Evolutionary conservation across 345 rosid species (phyloP).

Genomic region (Trapa incisa): DNA sequence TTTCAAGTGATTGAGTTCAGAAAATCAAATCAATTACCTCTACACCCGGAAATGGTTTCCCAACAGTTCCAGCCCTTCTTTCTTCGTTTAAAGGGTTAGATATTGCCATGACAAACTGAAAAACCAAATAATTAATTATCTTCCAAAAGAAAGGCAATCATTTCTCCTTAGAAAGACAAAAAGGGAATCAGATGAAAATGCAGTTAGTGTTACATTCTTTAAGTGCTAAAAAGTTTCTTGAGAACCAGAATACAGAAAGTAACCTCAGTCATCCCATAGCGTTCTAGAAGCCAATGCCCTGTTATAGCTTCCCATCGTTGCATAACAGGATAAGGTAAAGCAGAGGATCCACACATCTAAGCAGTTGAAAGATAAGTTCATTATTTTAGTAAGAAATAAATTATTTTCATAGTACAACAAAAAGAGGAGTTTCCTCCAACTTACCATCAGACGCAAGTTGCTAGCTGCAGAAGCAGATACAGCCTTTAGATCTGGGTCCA

Average conservation of each 20-base stretch:
- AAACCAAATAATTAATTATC: background rate
- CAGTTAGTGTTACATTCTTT: background rate
- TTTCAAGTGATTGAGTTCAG: background rate
- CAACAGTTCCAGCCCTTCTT: conserved; percentile 91
- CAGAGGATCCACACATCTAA: conserved; percentile 96
- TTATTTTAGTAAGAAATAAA: background rate
- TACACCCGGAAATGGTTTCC: conserved; percentile 91
- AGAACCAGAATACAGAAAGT: conserved; percentile 1
- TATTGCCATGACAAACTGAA: conserved; percentile 89
- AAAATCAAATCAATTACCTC: conserved; percentile 36
- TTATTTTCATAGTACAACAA: background rate
- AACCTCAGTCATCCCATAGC: conserved; percentile 99
- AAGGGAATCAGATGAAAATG: background rate
- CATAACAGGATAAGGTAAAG: conserved; percentile 93
- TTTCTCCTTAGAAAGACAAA: background rate
- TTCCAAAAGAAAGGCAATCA: background rate
- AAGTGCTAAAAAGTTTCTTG: background rate
- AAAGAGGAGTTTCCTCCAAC: conserved; percentile 7
- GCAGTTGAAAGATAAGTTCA: background rate
- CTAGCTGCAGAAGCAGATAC: conserved; percentile 63
- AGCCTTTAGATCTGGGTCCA: conserved; percentile 60
- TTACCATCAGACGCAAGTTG: conserved; percentile 80
- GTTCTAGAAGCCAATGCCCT: conserved; percentile 86
- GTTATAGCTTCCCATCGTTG: conserved; percentile 90
- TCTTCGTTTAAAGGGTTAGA: conserved; percentile 71